phyloP scores from a whole-genome alignment of 2,329 filamentous ascomycete species.

The Epichloe typhina region DNA sequence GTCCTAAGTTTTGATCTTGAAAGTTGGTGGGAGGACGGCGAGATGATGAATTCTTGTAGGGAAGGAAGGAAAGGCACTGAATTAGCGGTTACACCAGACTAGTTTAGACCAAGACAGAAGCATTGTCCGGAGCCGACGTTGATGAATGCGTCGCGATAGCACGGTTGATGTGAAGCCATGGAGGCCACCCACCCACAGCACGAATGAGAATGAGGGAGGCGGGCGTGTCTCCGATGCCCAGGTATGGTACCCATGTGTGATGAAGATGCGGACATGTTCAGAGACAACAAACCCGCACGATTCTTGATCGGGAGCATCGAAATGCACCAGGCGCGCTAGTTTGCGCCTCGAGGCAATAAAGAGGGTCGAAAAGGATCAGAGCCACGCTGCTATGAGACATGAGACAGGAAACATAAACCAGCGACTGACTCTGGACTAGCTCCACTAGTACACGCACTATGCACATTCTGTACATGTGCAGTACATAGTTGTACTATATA shows the following conservation, averaged over 20 bases:
- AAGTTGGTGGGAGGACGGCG: not conserved
- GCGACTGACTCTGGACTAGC: not conserved
- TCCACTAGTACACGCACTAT: not conserved
- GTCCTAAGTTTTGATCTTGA: not conserved
- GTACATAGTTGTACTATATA: no score
- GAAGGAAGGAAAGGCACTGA: not conserved
- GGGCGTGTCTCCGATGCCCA: no score
- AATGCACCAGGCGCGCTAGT: not conserved
- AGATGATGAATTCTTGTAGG: not conserved
- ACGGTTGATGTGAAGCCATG: no score
- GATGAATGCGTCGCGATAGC: no score
- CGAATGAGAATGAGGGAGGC: no score
- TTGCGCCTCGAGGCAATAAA: not conserved
- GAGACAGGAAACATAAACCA: not conserved
- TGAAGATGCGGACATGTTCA: not conserved
- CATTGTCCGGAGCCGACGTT: no score
- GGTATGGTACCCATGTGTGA: no score
- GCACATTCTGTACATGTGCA: no score
- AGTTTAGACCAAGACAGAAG: no score
- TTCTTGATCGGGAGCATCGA: not conserved
- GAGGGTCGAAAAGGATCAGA: not conserved
- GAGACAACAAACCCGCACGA: not conserved
- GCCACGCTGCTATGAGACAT: not conserved
- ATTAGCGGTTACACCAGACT: no score
- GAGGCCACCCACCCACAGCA: no score